phyloP scores from a whole-genome alignment of 108 stramenopile species.

The Conticribra weissflogii region DNA sequence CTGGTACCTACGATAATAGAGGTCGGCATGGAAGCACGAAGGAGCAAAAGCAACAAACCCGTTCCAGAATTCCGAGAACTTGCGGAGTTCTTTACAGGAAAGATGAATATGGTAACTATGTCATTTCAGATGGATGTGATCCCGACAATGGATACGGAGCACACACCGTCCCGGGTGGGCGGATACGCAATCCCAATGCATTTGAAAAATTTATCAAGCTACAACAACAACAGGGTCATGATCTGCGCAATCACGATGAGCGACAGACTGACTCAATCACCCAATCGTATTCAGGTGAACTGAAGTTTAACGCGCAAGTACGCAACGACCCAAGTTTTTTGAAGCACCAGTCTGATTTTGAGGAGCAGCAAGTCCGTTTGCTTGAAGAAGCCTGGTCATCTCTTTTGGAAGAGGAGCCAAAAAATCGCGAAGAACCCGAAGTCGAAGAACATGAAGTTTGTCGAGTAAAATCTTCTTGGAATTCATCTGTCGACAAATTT shows the following conservation, averaged over 20 bases:
- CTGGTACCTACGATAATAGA: slow-evolving; percentile 5
- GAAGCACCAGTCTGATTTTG: slow-evolving; percentile 48
- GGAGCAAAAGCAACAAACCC: background rate
- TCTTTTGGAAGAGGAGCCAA: slow-evolving; percentile 65
- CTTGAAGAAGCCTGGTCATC: slow-evolving; percentile 58
- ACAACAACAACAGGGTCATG: slow-evolving; percentile 34
- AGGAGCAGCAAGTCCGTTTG: slow-evolving; percentile 46
- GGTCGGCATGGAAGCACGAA: slow-evolving; percentile 1
- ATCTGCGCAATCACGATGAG: slow-evolving; percentile 1
- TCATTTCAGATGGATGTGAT: slow-evolving; percentile 77
- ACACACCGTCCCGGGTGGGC: slow-evolving; percentile 85
- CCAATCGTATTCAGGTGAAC: background rate
- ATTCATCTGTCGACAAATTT: background rate
- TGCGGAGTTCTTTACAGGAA: slow-evolving; percentile 77
- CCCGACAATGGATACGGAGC: slow-evolving; percentile 85
- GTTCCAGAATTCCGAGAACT: slow-evolving; percentile 61
- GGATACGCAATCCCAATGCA: slow-evolving; percentile 63
- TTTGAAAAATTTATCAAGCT: slow-evolving; percentile 53
- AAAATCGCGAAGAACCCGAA: slow-evolving; percentile 34
- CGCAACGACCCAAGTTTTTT: slow-evolving; percentile 42
- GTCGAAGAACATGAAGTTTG: slow-evolving; percentile 8
- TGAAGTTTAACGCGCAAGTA: background rate
- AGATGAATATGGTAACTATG: slow-evolving; percentile 70
- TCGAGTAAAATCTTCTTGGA: background rate
- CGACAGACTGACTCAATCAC: slow-evolving; percentile 2